phyloP scores from a whole-genome alignment of 106 monocot genomes.

The Hemerocallis citrina region DNA sequence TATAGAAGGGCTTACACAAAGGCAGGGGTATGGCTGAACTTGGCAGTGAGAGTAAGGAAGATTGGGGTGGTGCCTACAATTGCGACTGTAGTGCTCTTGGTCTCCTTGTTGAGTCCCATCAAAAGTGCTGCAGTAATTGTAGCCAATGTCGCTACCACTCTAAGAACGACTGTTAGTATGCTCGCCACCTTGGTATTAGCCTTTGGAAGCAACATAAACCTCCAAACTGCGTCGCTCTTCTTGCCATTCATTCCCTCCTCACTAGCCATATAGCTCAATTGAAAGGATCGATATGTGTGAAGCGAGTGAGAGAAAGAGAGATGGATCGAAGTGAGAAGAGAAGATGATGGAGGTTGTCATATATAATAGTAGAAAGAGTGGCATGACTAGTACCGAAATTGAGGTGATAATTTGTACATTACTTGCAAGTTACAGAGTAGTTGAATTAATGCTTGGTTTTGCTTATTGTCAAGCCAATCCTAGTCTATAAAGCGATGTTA shows the following conservation, averaged over 20 bases:
- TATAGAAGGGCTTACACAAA: slow-evolving; percentile 40
- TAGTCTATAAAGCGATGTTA: not conserved
- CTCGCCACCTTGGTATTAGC: not conserved
- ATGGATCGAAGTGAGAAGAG: not conserved
- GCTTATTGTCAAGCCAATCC: not conserved
- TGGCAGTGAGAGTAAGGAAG: slow-evolving; percentile 27
- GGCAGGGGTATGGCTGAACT: slow-evolving; percentile 54
- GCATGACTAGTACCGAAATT: too few species aligned
- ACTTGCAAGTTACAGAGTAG: not conserved
- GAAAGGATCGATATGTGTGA: not conserved
- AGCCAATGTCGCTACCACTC: not conserved
- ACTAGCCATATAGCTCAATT: not conserved
- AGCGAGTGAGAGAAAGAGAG: not conserved
- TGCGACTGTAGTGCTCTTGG: slow-evolving; percentile 27
- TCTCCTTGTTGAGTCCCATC: slow-evolving; percentile 66
- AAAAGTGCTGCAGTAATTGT: slow-evolving; percentile 18
- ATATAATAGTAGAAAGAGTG: too few species aligned
- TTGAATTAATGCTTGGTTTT: not conserved
- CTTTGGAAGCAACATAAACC: not conserved
- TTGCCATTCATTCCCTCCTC: not conserved
- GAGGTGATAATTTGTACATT: not conserved
- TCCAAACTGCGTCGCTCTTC: not conserved
- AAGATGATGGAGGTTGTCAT: not conserved
- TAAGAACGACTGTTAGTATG: not conserved
- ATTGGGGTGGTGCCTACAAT: slow-evolving; percentile 54